A percentile compares a stretch with the other conserved stretches of the same genome.
These are phyloP conservation scores for Trichosporon ovoides DNA, from an alignment of 1,284 basidiomycete species.

Conservation along the genomic window DNA sequence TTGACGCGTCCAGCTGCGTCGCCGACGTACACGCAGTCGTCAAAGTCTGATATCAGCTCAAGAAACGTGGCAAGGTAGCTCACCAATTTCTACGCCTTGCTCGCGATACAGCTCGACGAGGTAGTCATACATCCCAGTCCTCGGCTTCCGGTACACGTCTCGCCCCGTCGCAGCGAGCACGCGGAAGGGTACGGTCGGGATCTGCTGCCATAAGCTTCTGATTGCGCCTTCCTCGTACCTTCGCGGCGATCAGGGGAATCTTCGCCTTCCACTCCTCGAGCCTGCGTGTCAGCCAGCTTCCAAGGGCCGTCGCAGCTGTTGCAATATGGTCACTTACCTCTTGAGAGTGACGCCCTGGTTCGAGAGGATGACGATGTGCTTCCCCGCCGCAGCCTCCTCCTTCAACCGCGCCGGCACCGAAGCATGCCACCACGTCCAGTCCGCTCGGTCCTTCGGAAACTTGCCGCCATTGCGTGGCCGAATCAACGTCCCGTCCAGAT, in stretches of 20 bases:
- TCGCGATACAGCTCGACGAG: conserved; percentile 59
- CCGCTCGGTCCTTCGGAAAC: conserved; percentile 51
- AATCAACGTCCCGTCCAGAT: conserved; percentile 83
- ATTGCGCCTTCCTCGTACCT: conserved; percentile 55
- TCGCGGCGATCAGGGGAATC: conserved; percentile 61
- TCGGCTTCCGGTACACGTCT: conserved; percentile 80
- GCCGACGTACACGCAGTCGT: conserved; percentile 70
- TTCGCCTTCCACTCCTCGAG: conserved; percentile 66
- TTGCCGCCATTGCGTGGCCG: conserved; percentile 55
- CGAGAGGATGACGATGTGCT: conserved; percentile 68
- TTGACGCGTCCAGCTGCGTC: conserved; percentile 61
- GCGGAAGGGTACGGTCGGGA: conserved; percentile 60
- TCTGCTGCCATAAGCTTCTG: background rate
- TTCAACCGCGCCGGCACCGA: conserved; percentile 63
- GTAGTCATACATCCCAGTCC: conserved; percentile 78
- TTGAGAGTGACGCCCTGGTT: conserved; percentile 60
- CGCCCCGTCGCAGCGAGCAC: conserved; percentile 62
- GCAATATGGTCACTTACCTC: no score
- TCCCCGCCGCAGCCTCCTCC: conserved; percentile 61
- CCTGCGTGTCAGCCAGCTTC: background rate
- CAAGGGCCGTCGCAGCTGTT: no score
- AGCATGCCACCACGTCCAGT: conserved; percentile 74
- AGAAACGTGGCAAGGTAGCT: conserved; percentile 18
- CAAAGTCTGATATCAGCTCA: conserved; percentile 55
- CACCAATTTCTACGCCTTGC: conserved; percentile 63